These are phyloP conservation scores for Arthroderma sp. DNA, from an alignment of 2,329 filamentous ascomycete species.

Conservation along the genomic window DNA sequence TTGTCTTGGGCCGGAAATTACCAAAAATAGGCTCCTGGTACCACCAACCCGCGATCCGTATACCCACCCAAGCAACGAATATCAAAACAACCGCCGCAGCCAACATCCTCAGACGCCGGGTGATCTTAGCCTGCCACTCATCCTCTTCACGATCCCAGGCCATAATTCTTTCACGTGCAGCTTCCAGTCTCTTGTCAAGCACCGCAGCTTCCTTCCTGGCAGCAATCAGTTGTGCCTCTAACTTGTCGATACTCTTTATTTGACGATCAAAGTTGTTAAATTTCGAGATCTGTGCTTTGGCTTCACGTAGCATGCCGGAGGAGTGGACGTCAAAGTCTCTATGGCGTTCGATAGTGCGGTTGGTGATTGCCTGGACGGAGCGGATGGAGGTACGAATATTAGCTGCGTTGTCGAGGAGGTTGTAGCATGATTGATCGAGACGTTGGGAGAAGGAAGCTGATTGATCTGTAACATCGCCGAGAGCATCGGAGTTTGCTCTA, in stretches of 20 bases:
- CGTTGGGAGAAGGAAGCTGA: slow-evolving; percentile 35
- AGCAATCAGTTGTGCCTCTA: slow-evolving; percentile 31
- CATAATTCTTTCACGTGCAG: slow-evolving; percentile 29
- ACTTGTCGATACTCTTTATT: slow-evolving; percentile 23
- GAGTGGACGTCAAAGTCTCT: slow-evolving; percentile 30
- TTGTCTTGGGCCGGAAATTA: not conserved
- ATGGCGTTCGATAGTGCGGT: slow-evolving; percentile 27
- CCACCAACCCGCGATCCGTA: not conserved
- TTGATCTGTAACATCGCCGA: slow-evolving; percentile 27
- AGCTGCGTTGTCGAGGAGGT: slow-evolving; percentile 35
- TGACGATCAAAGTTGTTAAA: slow-evolving; percentile 31
- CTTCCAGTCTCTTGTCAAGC: slow-evolving; percentile 30
- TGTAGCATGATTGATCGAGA: slow-evolving; percentile 39
- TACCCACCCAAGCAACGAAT: not conserved
- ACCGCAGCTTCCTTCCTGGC: slow-evolving; percentile 26
- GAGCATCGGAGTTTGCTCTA: slow-evolving; percentile 21
- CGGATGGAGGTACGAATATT: slow-evolving; percentile 30
- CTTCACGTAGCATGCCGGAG: slow-evolving; percentile 26
- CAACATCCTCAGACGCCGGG: slow-evolving; percentile 28
- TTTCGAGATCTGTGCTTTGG: slow-evolving; percentile 27
- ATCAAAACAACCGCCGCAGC: slow-evolving; percentile 19
- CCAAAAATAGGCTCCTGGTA: not conserved
- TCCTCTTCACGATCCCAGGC: slow-evolving; percentile 33
- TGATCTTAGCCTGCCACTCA: slow-evolving; percentile 32
- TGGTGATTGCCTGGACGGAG: slow-evolving; percentile 32